phyloP scores from a whole-genome alignment of 208 protist genomes.

The Entamoeba invadens region DNA sequence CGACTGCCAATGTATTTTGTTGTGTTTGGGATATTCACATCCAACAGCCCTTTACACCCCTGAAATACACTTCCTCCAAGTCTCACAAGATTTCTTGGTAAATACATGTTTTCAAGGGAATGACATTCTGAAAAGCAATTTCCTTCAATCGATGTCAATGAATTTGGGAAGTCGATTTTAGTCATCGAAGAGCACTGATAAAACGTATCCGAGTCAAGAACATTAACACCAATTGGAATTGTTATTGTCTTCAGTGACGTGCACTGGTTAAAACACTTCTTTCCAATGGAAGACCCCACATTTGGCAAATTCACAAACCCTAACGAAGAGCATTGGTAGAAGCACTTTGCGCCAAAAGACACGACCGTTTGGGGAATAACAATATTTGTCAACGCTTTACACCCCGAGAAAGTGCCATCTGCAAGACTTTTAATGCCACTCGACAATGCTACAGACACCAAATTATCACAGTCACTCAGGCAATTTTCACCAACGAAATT shows the following conservation, averaged over 20 bases:
- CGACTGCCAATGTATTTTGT: too few species aligned
- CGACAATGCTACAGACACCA: neutral
- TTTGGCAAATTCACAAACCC: neutral
- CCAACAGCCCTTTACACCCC: too few species aligned
- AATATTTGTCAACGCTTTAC: neutral
- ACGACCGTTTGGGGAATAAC: neutral
- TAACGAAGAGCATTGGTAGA: neutral
- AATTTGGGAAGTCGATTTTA: neutral
- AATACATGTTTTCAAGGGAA: neutral
- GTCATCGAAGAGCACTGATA: neutral
- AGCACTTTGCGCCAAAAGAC: neutral
- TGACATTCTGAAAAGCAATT: neutral
- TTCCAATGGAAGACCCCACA: neutral
- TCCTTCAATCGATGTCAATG: neutral
- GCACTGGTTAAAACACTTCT: neutral
- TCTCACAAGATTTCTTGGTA: neutral
- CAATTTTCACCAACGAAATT: neutral
- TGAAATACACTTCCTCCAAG: too few species aligned
- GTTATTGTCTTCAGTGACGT: neutral
- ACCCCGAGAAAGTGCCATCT: neutral
- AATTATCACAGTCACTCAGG: neutral
- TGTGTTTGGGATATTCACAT: too few species aligned
- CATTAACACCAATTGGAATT: neutral
- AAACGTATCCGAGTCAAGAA: neutral
- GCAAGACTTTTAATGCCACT: neutral